A percentile compares a stretch with the other conserved stretches of the same genome.
Evolutionary conservation across 225 moss, liverwort and hornwort genomes (phyloP).

Genomic region (Bryum argenteum): DNA sequence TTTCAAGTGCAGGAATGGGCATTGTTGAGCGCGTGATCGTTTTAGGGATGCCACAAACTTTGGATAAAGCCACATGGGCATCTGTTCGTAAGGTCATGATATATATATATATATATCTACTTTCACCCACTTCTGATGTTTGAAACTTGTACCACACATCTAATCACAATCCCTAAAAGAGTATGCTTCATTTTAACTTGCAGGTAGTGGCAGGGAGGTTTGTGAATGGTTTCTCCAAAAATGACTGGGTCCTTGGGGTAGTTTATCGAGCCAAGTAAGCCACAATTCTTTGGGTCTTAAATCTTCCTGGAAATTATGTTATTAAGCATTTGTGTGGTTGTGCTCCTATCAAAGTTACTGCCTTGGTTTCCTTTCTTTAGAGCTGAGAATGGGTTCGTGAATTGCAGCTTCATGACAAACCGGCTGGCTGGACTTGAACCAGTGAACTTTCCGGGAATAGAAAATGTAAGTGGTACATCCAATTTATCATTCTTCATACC

Average conservation of each 20-base stretch:
- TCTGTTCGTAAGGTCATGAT: conserved; percentile 69
- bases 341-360: no score
- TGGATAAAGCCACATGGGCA: conserved; percentile 73
- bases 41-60: conserved; percentile 71
- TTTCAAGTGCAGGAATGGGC: conserved; percentile 49
- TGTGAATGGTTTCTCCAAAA: conserved; percentile 82
- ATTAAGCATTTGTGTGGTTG: background rate
- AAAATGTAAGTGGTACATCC: conserved; percentile 55
- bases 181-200: background rate
- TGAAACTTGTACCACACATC: no score
- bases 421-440: conserved; percentile 73
- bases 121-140: no score
- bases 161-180: background rate
- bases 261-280: conserved; percentile 84
- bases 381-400: background rate
- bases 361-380: background rate
- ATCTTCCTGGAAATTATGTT: background rate
- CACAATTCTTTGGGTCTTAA: background rate
- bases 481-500: background rate
- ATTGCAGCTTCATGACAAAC: conserved; percentile 66
- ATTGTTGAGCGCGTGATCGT: conserved; percentile 92
- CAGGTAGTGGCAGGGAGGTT: conserved; percentile 94
- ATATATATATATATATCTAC: background rate
- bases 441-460: conserved; percentile 70
- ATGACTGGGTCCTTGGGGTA: conserved; percentile 90